Evolutionary conservation across 2,329 filamentous ascomycete genomes (phyloP).

Genomic region (Monilinia fructicola): DNA sequence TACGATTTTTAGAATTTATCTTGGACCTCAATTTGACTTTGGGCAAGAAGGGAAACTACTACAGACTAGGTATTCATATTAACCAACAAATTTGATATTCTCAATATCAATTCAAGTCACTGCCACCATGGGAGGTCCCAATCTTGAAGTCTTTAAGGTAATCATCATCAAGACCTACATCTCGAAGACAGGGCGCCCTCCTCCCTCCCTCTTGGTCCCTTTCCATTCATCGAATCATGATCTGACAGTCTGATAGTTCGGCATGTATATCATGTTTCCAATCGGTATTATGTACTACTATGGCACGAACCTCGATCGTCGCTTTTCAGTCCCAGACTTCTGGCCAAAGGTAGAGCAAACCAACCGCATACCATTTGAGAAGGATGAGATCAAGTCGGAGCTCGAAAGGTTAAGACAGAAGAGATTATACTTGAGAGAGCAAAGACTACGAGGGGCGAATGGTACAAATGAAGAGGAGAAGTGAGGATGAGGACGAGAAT

Average conservation of each 20-base stretch:
- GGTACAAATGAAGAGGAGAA: conserved; percentile 17
- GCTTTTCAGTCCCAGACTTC: conserved; percentile 86
- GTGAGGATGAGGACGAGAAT: conserved; percentile 4
- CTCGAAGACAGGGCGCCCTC: conserved; percentile 7
- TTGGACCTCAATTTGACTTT: not conserved
- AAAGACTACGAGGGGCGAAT: conserved; percentile 37
- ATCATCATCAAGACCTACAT: conserved; percentile 27
- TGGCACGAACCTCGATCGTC: conserved; percentile 92
- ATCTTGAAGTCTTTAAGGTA: conserved; percentile 95
- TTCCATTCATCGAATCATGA: conserved; percentile 11
- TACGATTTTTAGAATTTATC: conserved; percentile 7
- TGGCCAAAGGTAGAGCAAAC: conserved; percentile 84
- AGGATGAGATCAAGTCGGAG: conserved; percentile 80
- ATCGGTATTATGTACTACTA: conserved; percentile 99
- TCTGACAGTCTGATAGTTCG: conserved; percentile 62
- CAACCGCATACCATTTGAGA: conserved; percentile 72
- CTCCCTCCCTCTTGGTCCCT: conserved; percentile 32
- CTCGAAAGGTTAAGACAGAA: conserved; percentile 38
- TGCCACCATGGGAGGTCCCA: conserved; percentile 71
- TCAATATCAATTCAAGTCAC: not conserved
- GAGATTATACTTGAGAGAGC: conserved; percentile 41
- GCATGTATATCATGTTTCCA: conserved; percentile 97
- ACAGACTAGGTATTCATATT: not conserved
- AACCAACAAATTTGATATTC: conserved; percentile 4
- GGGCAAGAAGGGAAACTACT: not conserved